Base-by-base conservation (phyloP, 768 basidiomycete species). In the Hericium erinaceus region DNA sequence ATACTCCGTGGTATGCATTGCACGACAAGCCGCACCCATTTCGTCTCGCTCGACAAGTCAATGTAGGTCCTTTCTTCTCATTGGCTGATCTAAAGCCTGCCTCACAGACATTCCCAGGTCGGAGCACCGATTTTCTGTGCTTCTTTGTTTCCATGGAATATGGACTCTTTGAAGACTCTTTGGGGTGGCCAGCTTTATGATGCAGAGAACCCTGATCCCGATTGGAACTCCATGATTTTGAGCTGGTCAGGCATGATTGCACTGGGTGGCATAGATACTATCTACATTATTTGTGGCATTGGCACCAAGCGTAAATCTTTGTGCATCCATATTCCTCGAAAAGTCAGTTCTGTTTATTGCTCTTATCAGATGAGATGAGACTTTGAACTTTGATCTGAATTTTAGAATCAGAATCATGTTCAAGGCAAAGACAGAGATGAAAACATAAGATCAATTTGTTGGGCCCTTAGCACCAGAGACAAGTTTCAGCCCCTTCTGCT, bases 401-500 rank as follows among this genome's bases (percentile, higher is more conserved):
- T 46, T 18, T 11, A 9, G 44, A 46, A 18, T 18, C 7, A 46
- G n/a, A 46, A 16, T 46, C n/a, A 15, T 46, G 15, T 44, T 1
- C 41, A 18, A 15, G 15, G 44, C 44, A 46, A 18, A 9, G 44
- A 46, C 2, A n/a, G 11, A 10, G 16, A 15, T 9, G 44, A 46
- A n/a, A n/a, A n/a, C 44, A 20, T 46, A n/a, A 46, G 44, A n/a
- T 46, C n/a, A 11, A n/a, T 46, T 18, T 46, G 44, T 44, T 90
- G 87, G 88, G 77, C 79, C 22, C 63, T 89, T 48, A 72, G 72
- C 59, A 71, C 71, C 15, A 55, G 67, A 13, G 57, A 65, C 0
- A 79, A 77, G 1, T 70, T 76, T 13, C 75, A 82, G n/a, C 87
- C 87, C 9, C 68, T 89, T 16, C 65, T 87, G 24, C 65, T 89